Evolutionary conservation across 495 filamentous ascomycete species (phyloP), one percentile per base, ranked within the genome.

Genomic region (Neohortaea acidophila): DNA sequence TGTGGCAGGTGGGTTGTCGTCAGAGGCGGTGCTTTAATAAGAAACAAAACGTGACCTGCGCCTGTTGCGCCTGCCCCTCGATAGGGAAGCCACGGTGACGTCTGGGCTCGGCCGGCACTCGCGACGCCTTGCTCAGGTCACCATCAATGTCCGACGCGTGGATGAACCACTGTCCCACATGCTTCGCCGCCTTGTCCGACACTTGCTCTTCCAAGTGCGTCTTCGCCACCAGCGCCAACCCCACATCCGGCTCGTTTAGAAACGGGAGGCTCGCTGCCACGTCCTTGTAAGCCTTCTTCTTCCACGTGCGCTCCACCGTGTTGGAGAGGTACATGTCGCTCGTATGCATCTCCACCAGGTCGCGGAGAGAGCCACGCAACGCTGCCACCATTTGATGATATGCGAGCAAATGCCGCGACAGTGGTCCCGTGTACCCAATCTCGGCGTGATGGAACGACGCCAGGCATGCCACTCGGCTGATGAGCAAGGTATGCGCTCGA

Each of bases 361-460:
- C 87, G 38, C 89, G 70, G 41, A 89, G 63, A 26, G 72, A 72
- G 37, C 72, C 66, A 14, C 86, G 82, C 22, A 94, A 75, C 41
- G 80, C 74, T 6, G 75, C 75, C 26, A 80, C 76, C 43, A 94
- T 65, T 0, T 84, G 84, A 43, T 84, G 81, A 62, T 84, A 96
- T 21, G 76, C 79, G 9, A 96, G 67, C 29, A 96, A 66, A 49
- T 89, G 81, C 52, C 86, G 76, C 64, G 81, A 94, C 1, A 99
- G 66, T 0, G 89, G 89, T 1, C 89, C 89, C 18, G 89, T 94
- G 59, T 93, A 99, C 18, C 91, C 86, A 49, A 86, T 85, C 4
- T 68, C 62, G 46, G 81, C 70, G 53, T 99, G 89, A 21, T 74
- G 72, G 18, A 99, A 63, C 47, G 79, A 80, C 32, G 78, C 73